Evolutionary conservation across 2,329 filamentous ascomycete species (phyloP).

Genomic region (Drechslera avenae): DNA sequence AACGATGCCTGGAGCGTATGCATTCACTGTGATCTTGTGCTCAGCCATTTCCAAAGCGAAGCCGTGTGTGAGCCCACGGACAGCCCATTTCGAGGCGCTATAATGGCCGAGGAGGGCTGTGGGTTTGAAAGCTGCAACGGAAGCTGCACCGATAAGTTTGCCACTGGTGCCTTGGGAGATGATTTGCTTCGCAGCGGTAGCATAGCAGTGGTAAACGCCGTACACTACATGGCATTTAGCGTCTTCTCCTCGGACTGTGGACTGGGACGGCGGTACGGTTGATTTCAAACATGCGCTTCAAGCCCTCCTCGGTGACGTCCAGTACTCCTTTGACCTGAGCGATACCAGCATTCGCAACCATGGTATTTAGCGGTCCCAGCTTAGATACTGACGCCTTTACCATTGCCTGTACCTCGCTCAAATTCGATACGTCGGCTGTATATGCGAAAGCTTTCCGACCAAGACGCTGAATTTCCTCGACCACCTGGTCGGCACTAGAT

Average conservation of each 20-base stretch:
- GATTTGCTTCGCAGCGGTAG: slow-evolving; percentile 67
- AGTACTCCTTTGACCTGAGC: slow-evolving; percentile 62
- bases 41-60: slow-evolving; percentile 69
- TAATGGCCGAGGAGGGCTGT: slow-evolving; percentile 66
- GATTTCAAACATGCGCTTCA: slow-evolving; percentile 65
- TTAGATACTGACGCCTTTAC: slow-evolving; percentile 58
- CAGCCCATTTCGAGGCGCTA: slow-evolving; percentile 68
- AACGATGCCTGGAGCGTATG: slow-evolving; percentile 71
- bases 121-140: slow-evolving; percentile 65
- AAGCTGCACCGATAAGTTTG: slow-evolving; percentile 59
- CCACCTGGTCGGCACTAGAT: slow-evolving; percentile 58
- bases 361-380: slow-evolving; percentile 59
- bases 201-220: slow-evolving; percentile 69
- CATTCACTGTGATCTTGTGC: slow-evolving; percentile 69
- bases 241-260: background rate
- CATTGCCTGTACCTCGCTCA: slow-evolving; percentile 58
- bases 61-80: slow-evolving; percentile 68
- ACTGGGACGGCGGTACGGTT: slow-evolving; percentile 49
- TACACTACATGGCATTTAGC: slow-evolving; percentile 49
- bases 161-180: slow-evolving; percentile 60
- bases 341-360: slow-evolving; percentile 68
- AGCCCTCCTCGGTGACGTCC: slow-evolving; percentile 62
- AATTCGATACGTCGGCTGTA: slow-evolving; percentile 66
- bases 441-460: slow-evolving; percentile 61
- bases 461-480: slow-evolving; percentile 58